Percentiles rank a stretch among this genome's conserved stretches.
These are phyloP conservation scores for Penicillium janthinellum DNA, from an alignment of 2,329 filamentous ascomycete genomes.

Conservation along the genomic window DNA sequence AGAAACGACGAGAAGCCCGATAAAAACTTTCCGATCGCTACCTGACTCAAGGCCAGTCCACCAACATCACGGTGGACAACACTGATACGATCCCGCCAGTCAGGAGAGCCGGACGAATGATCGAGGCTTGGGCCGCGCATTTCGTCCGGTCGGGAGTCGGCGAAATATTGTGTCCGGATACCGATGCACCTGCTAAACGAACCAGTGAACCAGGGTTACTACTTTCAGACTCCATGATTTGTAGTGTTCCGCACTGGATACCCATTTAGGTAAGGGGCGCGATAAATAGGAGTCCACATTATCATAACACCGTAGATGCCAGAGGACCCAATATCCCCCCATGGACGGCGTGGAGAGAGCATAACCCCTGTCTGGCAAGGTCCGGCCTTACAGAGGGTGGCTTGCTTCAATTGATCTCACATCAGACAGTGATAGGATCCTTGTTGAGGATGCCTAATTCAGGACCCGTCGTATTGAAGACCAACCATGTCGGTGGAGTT, in stretches of 20 bases:
- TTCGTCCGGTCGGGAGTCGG: not conserved
- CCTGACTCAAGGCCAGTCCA: not conserved
- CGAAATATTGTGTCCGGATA: not conserved
- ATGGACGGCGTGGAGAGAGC: no score
- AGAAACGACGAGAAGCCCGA: no score
- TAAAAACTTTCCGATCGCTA: not conserved
- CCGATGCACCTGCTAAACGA: not conserved
- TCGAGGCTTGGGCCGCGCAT: not conserved
- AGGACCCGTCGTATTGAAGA: no score
- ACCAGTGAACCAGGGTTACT: not conserved
- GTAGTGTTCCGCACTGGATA: not conserved
- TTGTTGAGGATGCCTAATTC: no score
- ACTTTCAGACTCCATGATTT: not conserved
- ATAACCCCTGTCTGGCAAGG: no score
- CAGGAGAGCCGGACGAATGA: not conserved
- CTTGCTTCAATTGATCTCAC: no score
- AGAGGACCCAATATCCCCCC: not conserved
- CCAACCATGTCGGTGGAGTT: no score
- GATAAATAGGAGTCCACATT: not conserved
- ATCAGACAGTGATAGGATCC: no score
- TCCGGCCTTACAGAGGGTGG: no score
- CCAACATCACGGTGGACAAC: not conserved
- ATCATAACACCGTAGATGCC: no score
- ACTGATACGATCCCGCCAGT: not conserved
- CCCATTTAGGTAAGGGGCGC: not conserved